Conservation (phyloP, 768 basidiomycete species). For the Rhizopogon salebrosus region DNA sequence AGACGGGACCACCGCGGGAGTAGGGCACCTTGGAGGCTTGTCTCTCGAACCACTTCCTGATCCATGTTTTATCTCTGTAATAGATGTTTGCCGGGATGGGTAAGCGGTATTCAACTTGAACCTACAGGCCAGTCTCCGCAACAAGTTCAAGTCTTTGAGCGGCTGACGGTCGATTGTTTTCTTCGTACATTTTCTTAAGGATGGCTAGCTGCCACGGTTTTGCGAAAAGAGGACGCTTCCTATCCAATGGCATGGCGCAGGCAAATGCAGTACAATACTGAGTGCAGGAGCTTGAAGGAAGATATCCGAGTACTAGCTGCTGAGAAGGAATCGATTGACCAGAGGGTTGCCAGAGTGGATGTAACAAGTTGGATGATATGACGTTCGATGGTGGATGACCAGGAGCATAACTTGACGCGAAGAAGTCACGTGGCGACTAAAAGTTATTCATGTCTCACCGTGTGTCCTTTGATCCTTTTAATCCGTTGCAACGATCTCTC, state of each 20-base stretch:
- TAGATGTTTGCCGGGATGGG: neutral
- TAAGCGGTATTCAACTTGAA: conserved; percentile 9
- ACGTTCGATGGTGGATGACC: too few species aligned
- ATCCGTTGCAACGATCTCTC: conserved; percentile 75
- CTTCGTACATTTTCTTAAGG: conserved; percentile 19
- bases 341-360: too few species aligned
- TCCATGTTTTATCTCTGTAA: conserved; percentile 22
- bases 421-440: too few species aligned
- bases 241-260: conserved; percentile 2
- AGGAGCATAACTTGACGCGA: too few species aligned
- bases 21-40: too few species aligned
- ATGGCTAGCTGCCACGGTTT: conserved; percentile 25
- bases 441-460: too few species aligned
- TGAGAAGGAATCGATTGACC: too few species aligned
- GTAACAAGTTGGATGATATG: too few species aligned
- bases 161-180: conserved; percentile 18
- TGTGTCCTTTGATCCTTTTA: too few species aligned
- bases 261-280: neutral
- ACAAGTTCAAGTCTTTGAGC: conserved; percentile 16
- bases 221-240: conserved; percentile 17
- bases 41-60: conserved; percentile 25
- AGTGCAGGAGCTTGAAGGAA: too few species aligned
- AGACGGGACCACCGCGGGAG: too few species aligned
- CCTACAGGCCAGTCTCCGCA: conserved; percentile 27
- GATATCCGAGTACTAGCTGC: too few species aligned